Evolutionary conservation across 2,329 filamentous ascomycete species (phyloP).

Genomic region (Fusarium lyarnte): DNA sequence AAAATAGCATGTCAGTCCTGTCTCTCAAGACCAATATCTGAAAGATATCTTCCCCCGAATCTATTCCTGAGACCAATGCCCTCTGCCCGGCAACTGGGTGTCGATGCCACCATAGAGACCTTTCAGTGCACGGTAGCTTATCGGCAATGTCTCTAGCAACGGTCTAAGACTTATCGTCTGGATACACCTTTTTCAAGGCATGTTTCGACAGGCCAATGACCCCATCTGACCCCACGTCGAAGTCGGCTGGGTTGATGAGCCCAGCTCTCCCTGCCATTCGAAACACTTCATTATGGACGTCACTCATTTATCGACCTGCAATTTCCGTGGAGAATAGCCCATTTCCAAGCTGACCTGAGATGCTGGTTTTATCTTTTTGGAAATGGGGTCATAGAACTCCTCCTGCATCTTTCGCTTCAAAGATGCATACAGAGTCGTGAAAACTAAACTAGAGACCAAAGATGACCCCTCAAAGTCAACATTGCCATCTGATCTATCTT

Average conservation of each 20-base stretch:
- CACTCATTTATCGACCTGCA: background rate
- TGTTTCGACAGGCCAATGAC: background rate
- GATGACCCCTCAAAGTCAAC: background rate
- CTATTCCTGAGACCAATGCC: background rate
- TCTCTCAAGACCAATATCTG: background rate
- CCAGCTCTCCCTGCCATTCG: background rate
- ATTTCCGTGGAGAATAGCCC: background rate
- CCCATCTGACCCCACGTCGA: background rate
- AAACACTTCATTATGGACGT: background rate
- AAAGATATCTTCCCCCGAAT: background rate
- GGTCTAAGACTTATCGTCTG: background rate
- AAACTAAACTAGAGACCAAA: background rate
- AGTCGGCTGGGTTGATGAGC: background rate
- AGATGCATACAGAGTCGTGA: background rate
- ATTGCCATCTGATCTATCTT: background rate
- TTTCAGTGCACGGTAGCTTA: rapidly evolving
- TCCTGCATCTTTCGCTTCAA: background rate
- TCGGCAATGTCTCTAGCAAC: too few relatives aligned
- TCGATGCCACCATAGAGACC: background rate
- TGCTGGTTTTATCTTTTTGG: background rate
- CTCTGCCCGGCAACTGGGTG: background rate
- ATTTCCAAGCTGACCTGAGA: background rate
- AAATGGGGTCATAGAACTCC: background rate
- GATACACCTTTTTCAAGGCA: background rate
- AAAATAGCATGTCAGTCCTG: background rate